These are phyloP conservation scores for Heterobasidion annosum DNA, from an alignment of 1,284 basidiomycete genomes.

Conservation along the genomic window DNA sequence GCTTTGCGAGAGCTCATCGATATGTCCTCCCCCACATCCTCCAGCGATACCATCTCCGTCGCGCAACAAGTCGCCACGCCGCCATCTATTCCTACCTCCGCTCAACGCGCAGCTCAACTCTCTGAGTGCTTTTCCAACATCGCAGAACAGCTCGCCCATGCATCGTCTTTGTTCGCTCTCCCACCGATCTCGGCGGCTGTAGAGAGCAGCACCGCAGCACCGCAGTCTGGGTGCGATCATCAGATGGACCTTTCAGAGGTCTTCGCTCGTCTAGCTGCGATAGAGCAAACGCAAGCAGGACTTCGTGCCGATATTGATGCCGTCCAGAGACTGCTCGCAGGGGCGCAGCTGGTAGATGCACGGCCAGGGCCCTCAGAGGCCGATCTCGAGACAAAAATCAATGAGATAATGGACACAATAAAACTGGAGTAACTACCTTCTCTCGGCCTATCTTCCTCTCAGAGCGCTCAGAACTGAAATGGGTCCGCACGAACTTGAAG, in stretches of 20 bases:
- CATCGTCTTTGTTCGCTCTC: neutral
- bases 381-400: slow-evolving; percentile 22
- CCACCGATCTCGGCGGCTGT: neutral
- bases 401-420: slow-evolving; percentile 19
- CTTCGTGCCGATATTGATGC: slow-evolving; percentile 16
- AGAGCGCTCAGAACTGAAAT: neutral
- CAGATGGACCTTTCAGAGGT: slow-evolving; percentile 11
- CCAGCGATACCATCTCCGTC: no score
- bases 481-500: slow-evolving; percentile 12
- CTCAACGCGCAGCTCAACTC: no score
- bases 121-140: no score
- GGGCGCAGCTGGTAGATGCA: slow-evolving; percentile 5
- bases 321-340: slow-evolving; percentile 2
- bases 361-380: slow-evolving; percentile 16
- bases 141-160: no score
- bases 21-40: no score
- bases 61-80: no score
- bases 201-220: neutral
- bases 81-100: no score
- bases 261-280: slow-evolving; percentile 17
- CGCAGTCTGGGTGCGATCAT: neutral
- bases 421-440: slow-evolving; percentile 23
- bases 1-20: no score
- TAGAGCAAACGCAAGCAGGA: slow-evolving; percentile 21
- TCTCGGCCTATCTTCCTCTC: neutral